Conservation (phyloP, 2,329 filamentous ascomycete species). For the Plenodomus biglobosus region DNA sequence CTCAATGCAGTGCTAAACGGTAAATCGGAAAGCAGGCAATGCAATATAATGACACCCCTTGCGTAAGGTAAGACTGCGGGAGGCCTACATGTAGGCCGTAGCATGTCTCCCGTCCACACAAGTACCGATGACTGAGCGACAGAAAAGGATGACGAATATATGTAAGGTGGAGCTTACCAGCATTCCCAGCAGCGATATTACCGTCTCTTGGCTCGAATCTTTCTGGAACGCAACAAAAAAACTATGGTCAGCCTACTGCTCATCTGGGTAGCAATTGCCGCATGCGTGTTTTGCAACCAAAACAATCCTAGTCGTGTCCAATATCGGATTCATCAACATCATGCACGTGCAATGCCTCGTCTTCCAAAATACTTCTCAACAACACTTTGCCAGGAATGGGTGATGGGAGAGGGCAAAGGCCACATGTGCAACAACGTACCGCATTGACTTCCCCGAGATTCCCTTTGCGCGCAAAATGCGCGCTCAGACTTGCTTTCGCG, state of each 20-base stretch:
- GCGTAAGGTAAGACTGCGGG: not conserved
- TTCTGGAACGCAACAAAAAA: conserved; percentile 54
- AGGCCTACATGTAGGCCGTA: not conserved
- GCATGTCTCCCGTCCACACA: not conserved
- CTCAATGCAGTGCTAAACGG: conserved; percentile 4
- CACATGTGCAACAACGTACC: too few species aligned
- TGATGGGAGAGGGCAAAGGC: not conserved
- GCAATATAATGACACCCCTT: not conserved
- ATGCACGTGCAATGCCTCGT: conserved; percentile 4
- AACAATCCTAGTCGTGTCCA: conserved; percentile 3
- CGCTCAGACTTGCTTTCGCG: conserved; percentile 85
- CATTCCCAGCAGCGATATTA: conserved; percentile 87
- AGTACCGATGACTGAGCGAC: not conserved
- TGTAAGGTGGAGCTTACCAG: conserved; percentile 53
- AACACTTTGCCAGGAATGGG: too few species aligned
- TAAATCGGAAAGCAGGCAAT: not conserved
- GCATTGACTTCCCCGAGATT: conserved; percentile 94
- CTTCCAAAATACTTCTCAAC: conserved; percentile 14
- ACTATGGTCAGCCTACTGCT: conserved; percentile 20
- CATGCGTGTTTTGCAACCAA: conserved; percentile 17
- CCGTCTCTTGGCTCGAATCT: conserved; percentile 93
- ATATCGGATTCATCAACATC: conserved; percentile 18
- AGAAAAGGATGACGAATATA: not conserved
- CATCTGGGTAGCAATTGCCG: conserved; percentile 10
- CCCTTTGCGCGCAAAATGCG: conserved; percentile 84